Percentiles rank a stretch among this genome's conserved stretches.
phyloP scores from a whole-genome alignment of 2,329 filamentous ascomycete species.

The Fusarium vanettenii region DNA sequence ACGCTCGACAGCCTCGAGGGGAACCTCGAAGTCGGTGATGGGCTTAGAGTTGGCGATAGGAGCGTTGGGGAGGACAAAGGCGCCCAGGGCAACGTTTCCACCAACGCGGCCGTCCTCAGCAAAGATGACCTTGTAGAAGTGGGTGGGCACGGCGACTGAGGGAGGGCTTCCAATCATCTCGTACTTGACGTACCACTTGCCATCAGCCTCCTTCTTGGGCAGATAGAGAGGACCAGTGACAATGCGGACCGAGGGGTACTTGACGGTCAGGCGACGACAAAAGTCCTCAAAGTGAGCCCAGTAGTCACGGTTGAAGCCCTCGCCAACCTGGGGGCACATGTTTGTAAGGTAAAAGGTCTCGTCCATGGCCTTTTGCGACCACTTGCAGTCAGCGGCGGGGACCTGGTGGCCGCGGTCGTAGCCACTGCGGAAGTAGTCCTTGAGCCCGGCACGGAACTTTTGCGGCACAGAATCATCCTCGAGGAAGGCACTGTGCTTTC shows the following conservation, averaged over 20 bases:
- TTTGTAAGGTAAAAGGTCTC: conserved; percentile 93
- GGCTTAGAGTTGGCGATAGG: conserved; percentile 88
- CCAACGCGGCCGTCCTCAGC: conserved; percentile 81
- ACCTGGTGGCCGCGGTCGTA: conserved; percentile 98
- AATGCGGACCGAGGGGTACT: conserved; percentile 88
- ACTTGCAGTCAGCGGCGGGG: conserved; percentile 94
- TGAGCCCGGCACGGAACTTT: conserved; percentile 88
- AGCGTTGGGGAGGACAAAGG: conserved; percentile 95
- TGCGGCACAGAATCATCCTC: conserved; percentile 85
- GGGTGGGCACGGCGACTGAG: conserved; percentile 94
- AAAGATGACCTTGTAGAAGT: conserved; percentile 99
- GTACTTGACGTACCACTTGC: conserved; percentile 96
- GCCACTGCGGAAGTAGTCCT: conserved; percentile 94
- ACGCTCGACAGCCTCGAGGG: conserved; percentile 90
- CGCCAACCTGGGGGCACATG: conserved; percentile 98
- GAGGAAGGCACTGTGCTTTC: conserved; percentile 83
- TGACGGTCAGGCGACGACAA: conserved; percentile 82
- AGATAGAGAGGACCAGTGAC: conserved; percentile 96
- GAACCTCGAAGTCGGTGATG: conserved; percentile 92
- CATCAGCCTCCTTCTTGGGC: conserved; percentile 80
- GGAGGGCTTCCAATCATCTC: conserved; percentile 96
- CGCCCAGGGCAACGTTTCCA: conserved; percentile 87
- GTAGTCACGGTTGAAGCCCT: conserved; percentile 99
- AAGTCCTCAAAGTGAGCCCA: conserved; percentile 99
- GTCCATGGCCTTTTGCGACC: conserved; percentile 94